A percentile compares a stretch with the other conserved stretches of the same genome.
Evolutionary conservation across 2,329 filamentous ascomycete genomes (phyloP).

Genomic region (Thyridium curvatum): DNA sequence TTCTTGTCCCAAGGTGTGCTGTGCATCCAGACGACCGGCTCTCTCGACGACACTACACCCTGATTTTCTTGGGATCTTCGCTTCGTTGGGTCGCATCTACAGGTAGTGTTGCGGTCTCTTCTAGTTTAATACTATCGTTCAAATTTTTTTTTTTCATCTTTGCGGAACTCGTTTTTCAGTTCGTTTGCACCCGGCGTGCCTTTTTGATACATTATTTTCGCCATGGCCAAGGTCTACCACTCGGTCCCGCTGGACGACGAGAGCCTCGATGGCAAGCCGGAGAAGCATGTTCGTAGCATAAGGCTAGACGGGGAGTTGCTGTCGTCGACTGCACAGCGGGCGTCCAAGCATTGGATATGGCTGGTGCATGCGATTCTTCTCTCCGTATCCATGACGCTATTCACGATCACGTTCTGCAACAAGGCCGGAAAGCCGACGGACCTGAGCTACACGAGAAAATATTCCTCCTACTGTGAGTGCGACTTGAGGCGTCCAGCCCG

Average conservation of each 20-base stretch:
- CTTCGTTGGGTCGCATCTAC: no score
- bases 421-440: conserved; percentile 26
- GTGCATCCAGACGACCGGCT: no score
- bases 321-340: conserved; percentile 5
- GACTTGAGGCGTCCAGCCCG: not conserved
- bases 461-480: conserved; percentile 30
- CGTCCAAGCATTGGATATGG: conserved; percentile 27
- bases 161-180: not conserved
- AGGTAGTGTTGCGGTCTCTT: not conserved
- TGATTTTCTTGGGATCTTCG: no score
- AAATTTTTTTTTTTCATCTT: not conserved
- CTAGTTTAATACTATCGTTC: not conserved
- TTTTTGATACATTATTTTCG: conserved; percentile 8
- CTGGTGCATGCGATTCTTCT: conserved; percentile 30
- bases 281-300: conserved; percentile 10
- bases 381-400: conserved; percentile 30
- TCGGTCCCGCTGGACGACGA: conserved; percentile 29
- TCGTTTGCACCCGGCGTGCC: conserved; percentile 20
- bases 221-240: conserved; percentile 26
- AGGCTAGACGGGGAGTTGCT: conserved; percentile 5
- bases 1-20: no score
- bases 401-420: conserved; percentile 31
- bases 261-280: conserved; percentile 15
- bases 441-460: conserved; percentile 26
- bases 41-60: no score